These are phyloP conservation scores for Flueggea neowawraea DNA, from an alignment of 441 rosid species.

Conservation along the genomic window DNA sequence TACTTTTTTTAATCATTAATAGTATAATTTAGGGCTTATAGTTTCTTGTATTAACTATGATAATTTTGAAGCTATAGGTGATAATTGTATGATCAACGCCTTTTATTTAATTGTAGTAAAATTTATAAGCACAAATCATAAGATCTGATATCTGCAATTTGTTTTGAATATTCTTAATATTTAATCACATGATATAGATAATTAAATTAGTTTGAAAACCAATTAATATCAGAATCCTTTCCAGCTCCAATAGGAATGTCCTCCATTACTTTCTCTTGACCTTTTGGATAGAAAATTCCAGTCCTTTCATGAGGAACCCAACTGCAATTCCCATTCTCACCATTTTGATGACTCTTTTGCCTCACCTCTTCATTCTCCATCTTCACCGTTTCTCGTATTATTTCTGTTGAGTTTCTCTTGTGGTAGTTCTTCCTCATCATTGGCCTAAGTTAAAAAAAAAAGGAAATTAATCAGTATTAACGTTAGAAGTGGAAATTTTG, in stretches of 20 bases:
- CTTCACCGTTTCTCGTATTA: conserved; percentile 20
- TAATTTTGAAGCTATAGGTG: too few relatives aligned
- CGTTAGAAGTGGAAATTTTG: neutral
- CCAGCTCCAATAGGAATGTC: conserved; percentile 32
- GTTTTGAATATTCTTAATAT: too few relatives aligned
- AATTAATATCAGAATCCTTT: conserved; percentile 23
- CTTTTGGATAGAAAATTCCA: conserved; percentile 50
- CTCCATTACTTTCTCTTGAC: conserved; percentile 45
- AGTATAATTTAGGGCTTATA: too few relatives aligned
- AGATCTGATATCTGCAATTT: too few relatives aligned
- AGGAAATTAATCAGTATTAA: neutral
- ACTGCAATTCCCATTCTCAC: conserved; percentile 2
- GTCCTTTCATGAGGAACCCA: conserved; percentile 45
- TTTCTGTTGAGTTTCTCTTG: conserved; percentile 14
- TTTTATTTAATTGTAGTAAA: too few relatives aligned
- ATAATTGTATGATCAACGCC: too few relatives aligned
- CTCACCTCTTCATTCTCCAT: conserved; percentile 28
- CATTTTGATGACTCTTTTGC: neutral
- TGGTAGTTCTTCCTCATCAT: conserved; percentile 28
- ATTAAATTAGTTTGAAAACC: conserved; percentile 9
- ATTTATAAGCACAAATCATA: too few relatives aligned
- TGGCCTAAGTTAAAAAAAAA: conserved; percentile 19
- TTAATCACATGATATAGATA: too few relatives aligned
- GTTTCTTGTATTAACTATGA: too few relatives aligned
- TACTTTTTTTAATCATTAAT: too few relatives aligned